phyloP scores from a whole-genome alignment of 2,329 filamentous ascomycete genomes.

The Aspergillus jensenii region DNA sequence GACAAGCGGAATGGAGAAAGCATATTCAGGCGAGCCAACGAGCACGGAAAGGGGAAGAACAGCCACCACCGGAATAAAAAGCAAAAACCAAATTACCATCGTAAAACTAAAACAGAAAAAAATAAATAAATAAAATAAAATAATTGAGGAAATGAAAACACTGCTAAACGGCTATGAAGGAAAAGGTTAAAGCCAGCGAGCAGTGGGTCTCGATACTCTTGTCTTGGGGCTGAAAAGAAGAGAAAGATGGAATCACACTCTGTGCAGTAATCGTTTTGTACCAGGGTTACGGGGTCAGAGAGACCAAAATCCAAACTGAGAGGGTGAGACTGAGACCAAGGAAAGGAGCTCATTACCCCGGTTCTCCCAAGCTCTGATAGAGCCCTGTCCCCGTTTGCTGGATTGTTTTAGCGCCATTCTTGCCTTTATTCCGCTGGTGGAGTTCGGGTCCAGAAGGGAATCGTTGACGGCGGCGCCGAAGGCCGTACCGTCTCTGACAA shows the following conservation, averaged over 20 bases:
- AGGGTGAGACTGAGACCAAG: neutral
- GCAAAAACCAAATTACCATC: neutral
- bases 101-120: neutral
- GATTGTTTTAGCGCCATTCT: slow-evolving; percentile 2
- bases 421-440: slow-evolving; percentile 2
- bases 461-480: slow-evolving; percentile 1
- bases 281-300: too few species aligned
- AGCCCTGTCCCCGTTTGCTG: slow-evolving; percentile 15
- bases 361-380: slow-evolving; percentile 10
- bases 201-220: slow-evolving; percentile 9
- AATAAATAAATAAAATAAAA: neutral
- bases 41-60: neutral
- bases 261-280: neutral
- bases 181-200: slow-evolving; percentile 11
- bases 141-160: neutral
- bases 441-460: slow-evolving; percentile 6
- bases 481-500: slow-evolving; percentile 6
- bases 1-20: neutral
- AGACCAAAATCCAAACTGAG: neutral
- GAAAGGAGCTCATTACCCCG: slow-evolving; percentile 12
- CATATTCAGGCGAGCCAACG: neutral
- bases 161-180: neutral
- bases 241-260: neutral
- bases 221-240: slow-evolving; percentile 21
- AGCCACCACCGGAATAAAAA: neutral